These are phyloP conservation scores for Boletus smithii DNA, from an alignment of 1,284 basidiomycete genomes.

Conservation along the genomic window DNA sequence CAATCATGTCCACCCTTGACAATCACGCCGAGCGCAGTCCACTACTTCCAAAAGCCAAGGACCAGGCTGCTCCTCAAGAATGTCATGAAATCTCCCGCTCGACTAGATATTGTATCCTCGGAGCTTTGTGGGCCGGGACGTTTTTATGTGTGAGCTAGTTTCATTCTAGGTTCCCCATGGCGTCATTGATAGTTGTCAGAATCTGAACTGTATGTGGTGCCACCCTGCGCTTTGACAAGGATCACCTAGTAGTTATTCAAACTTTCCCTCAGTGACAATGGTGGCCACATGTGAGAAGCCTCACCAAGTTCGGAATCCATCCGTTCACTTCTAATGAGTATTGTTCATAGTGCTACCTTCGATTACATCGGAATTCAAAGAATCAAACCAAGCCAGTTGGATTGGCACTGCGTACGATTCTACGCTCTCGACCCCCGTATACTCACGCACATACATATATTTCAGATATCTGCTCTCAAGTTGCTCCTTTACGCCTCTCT, in stretches of 20 bases:
- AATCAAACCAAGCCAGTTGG: slow-evolving; percentile 21
- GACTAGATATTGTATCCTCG: slow-evolving; percentile 11
- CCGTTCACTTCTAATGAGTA: slow-evolving; percentile 1
- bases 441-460: not conserved
- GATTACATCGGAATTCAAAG: slow-evolving; percentile 20
- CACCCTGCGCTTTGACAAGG: not conserved
- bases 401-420: slow-evolving; percentile 16
- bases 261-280: slow-evolving; percentile 18
- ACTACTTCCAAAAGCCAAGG: slow-evolving; percentile 9
- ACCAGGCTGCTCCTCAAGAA: not conserved
- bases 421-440: not conserved
- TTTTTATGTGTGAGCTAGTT: slow-evolving; percentile 21
- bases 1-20: not conserved
- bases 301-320: too few species aligned
- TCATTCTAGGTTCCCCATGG: not conserved
- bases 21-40: slow-evolving; percentile 5
- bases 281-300: slow-evolving; percentile 19
- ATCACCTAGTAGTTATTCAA: not conserved
- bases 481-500: slow-evolving; percentile 20
- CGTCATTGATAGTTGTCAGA: slow-evolving; percentile 6
- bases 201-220: slow-evolving; percentile 19
- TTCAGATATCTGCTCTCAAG: slow-evolving; percentile 17
- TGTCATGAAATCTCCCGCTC: slow-evolving; percentile 9
- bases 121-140: slow-evolving; percentile 16
- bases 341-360: slow-evolving; percentile 15